Evolutionary conservation across 2,329 filamentous ascomycete species (phyloP), one percentile per base, ranked within the genome.

Genomic region (Hymenoscyphus fraxineus): DNA sequence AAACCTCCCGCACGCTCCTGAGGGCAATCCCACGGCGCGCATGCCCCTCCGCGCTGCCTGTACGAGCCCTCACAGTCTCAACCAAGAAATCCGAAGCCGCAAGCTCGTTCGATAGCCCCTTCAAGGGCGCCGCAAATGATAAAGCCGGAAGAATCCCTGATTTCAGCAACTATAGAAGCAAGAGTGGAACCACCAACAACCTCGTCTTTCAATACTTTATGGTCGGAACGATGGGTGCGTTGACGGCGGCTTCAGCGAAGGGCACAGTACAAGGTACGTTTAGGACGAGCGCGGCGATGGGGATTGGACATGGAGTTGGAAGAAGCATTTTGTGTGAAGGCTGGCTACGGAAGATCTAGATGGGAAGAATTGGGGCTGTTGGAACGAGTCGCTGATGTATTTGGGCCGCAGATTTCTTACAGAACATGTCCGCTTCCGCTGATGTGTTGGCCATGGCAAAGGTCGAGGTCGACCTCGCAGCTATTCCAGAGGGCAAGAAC

Each of bases 401-500:
- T 58, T 27, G 44, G 55, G 58, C 35, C 38, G 51, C 80, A 99
- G 95, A 99, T 83, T 99, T 99, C 87, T 86, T 99, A 70, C 92
- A 97, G 83, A 99, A 97, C 88, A 98, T 99, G 96, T 96, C 94
- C 76, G 95, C 95, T 69, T 99, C 95, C 68, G 95, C 95, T 81
- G 95, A 99, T 77, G 93, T 99, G 77, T 82, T 99, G 82, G 95
- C 96, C 78, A 96, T 97, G 88, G 95, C 95, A 80, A 99, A 99
- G 89, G 95, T 99, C 74, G 95, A 99, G 84, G 90, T 99, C 74
- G 92, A 97, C 80, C 90, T 99, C 72, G 84, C 84, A 75, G 80
- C 92, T 70, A 98, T 99, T 75, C 95, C 95, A 69, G 94, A 98
- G 85, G 95, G 95, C 86, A 99, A 98, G 91, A 99, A 99, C 84